phyloP scores from a whole-genome alignment of 2,329 filamentous ascomycete genomes.

The Aschersonia sp. region DNA sequence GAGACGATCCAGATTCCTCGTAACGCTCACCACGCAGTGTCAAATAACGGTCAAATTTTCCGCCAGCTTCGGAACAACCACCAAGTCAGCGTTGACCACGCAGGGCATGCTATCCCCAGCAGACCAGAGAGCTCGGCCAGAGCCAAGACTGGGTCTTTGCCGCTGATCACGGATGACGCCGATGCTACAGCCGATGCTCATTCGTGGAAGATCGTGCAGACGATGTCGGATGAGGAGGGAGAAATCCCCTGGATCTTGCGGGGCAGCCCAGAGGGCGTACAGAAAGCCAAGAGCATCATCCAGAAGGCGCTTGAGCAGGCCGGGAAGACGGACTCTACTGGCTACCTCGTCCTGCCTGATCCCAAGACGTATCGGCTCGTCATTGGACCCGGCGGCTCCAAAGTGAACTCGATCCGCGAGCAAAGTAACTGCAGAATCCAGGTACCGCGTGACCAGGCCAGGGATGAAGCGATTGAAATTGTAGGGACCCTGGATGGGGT shows the following conservation, averaged over 20 bases:
- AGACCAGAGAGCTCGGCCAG: slow-evolving; percentile 45
- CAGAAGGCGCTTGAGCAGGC: slow-evolving; percentile 59
- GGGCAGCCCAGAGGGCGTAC: slow-evolving; percentile 62
- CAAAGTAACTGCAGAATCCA: slow-evolving; percentile 89
- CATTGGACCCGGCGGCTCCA: slow-evolving; percentile 75
- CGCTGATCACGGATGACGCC: slow-evolving; percentile 84
- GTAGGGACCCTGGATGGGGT: slow-evolving; percentile 65
- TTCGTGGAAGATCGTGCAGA: slow-evolving; percentile 71
- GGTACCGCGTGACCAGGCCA: slow-evolving; percentile 67
- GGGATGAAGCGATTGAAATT: slow-evolving; percentile 79
- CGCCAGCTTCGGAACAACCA: slow-evolving; percentile 73
- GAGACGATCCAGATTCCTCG: slow-evolving; percentile 77
- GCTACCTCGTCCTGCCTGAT: slow-evolving; percentile 82
- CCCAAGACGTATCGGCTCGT: slow-evolving; percentile 80
- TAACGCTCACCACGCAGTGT: slow-evolving; percentile 67
- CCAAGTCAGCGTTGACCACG: slow-evolving; percentile 84
- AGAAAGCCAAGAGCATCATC: slow-evolving; percentile 66
- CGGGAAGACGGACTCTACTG: slow-evolving; percentile 54
- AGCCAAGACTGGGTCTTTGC: slow-evolving; percentile 50
- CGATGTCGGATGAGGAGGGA: slow-evolving; percentile 43
- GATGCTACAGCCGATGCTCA: slow-evolving; percentile 50
- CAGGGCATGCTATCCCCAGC: slow-evolving; percentile 59
- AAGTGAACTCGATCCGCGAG: slow-evolving; percentile 85
- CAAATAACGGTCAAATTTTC: slow-evolving; percentile 89
- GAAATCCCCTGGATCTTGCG: slow-evolving; percentile 84